A percentile compares a stretch with the other conserved stretches of the same genome.
phyloP scores from a whole-genome alignment of 441 rosid genomes.

The Arabidopsis lyrata region DNA sequence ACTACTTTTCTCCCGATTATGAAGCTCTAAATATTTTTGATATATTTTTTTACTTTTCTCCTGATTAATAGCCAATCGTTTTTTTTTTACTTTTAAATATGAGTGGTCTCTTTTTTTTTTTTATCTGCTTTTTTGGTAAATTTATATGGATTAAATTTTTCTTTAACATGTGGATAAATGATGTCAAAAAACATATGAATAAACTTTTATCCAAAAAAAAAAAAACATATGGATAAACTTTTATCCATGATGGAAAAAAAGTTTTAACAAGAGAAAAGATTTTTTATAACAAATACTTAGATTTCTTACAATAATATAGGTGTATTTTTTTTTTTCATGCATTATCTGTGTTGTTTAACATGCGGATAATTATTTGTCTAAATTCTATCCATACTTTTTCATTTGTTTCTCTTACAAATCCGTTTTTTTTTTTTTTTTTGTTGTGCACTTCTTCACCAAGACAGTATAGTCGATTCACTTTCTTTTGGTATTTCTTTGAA shows the following conservation, averaged over 20 bases:
- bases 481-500: neutral
- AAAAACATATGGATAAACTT: neutral
- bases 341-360: neutral
- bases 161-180: neutral
- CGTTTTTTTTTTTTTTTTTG: neutral
- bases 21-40: neutral
- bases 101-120: too few species aligned
- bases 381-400: neutral
- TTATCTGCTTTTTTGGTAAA: too few species aligned
- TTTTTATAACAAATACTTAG: neutral
- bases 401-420: neutral
- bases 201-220: neutral
- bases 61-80: too few species aligned
- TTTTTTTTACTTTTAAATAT: neutral
- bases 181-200: neutral
- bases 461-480: neutral
- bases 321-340: neutral
- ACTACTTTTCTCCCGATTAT: neutral
- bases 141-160: too few species aligned
- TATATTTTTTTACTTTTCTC: neutral
- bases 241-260: neutral
- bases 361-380: slow-evolving; percentile 1
- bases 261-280: too few species aligned
- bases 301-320: neutral
- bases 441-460: neutral